Conservation (phyloP, 306 rosid species). For the Vigna radiata region DNA sequence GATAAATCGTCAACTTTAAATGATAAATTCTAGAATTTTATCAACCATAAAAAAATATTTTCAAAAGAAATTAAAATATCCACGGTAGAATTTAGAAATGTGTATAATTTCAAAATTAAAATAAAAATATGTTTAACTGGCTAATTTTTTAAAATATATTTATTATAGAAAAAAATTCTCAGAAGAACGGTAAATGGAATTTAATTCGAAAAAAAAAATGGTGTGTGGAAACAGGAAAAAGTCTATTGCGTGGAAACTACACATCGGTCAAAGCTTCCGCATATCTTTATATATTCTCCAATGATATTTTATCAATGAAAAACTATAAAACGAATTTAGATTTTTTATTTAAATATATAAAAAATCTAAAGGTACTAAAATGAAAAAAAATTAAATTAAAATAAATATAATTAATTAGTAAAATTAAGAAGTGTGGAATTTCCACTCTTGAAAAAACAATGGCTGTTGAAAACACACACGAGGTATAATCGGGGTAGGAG, state of each 20-base stretch:
- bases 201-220: background rate
- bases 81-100: too few species aligned
- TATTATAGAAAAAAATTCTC: too few species aligned
- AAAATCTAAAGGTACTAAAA: too few species aligned
- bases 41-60: background rate
- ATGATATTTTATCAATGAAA: too few species aligned
- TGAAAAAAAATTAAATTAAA: too few species aligned
- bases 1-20: background rate
- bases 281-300: background rate
- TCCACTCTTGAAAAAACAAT: background rate
- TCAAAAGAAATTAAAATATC: too few species aligned
- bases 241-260: background rate
- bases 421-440: background rate
- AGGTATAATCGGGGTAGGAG: constrained; percentile 37
- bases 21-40: background rate
- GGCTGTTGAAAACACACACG: background rate
- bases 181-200: background rate
- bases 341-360: too few species aligned
- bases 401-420: background rate
- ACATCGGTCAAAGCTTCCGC: background rate
- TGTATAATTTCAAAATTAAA: too few species aligned
- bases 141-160: too few species aligned
- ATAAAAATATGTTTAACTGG: too few species aligned
- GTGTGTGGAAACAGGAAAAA: background rate
- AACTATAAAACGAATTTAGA: too few species aligned